Percentiles rank a stretch among this genome's conserved stretches.
These are phyloP conservation scores for Saccharum officinarum DNA, from an alignment of 176 grass and related monocot species.

Conservation along the genomic window DNA sequence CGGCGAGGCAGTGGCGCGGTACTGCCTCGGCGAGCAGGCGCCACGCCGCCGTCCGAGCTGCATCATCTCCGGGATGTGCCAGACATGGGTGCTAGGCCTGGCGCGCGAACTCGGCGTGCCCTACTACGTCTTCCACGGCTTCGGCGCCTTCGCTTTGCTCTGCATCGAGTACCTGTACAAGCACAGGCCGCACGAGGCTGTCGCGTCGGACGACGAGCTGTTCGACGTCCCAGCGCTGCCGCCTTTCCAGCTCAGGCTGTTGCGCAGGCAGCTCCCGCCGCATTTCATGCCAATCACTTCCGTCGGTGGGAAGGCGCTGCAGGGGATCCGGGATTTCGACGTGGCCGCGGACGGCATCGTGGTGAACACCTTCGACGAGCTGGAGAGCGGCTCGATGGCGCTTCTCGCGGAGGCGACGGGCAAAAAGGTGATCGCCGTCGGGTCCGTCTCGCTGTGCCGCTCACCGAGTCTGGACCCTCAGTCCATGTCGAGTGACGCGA, in stretches of 20 bases:
- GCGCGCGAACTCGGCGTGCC: background rate
- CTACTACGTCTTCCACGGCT: background rate
- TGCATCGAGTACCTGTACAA: background rate
- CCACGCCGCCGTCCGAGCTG: background rate
- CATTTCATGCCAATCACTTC: background rate
- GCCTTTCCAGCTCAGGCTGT: background rate
- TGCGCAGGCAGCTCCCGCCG: background rate
- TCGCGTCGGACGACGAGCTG: background rate
- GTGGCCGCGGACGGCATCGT: background rate
- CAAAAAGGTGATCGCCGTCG: background rate
- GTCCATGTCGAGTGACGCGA: conserved; percentile 1
- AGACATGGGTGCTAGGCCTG: background rate
- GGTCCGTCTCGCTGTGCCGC: background rate
- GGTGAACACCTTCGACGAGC: background rate
- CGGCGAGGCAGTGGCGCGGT: background rate
- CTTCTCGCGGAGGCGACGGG: background rate
- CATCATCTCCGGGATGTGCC: background rate
- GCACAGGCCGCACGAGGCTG: background rate
- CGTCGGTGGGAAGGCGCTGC: background rate
- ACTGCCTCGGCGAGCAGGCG: background rate
- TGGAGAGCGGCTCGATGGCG: background rate
- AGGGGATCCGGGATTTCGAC: background rate
- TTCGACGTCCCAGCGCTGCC: background rate
- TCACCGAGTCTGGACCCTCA: background rate
- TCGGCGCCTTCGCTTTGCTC: background rate